Evolutionary conservation across 345 rosid species (phyloP), one percentile per base, ranked within the genome.

Genomic region (Eucalyptus curtisii): DNA sequence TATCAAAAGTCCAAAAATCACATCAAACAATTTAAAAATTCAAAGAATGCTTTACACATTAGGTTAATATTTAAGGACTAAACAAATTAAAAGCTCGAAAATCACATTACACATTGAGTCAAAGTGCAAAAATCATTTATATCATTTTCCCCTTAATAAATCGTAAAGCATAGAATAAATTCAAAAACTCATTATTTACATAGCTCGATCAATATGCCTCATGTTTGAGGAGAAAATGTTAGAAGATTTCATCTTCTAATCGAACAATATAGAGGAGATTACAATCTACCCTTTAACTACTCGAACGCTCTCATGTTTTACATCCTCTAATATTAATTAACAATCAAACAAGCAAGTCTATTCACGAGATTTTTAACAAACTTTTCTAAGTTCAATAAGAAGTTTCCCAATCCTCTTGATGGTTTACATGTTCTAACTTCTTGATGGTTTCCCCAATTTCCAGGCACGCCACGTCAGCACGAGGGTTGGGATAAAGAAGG

Each of bases 1-100:
- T 20, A 52, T 3, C 0, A 52, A 52, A 52, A 20, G 4, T 19
- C 10, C 57, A 19, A 52, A 50, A 50, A 17, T 2, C 22, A 50
- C 4, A 17, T 3, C 22, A 50, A 17, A 50, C 9, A 50, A 17
- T 17, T 1, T 17, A 50, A 3, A 50, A 17, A 50, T 17, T 50
- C 0, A 17, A 0, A 17, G 55, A 50, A 50, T 50, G 55, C 55
- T 0, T 50, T 50, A 17, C 55, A 50, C 22, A 50, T 50, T 50
- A 50, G 4, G 2, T 50, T 50, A 50, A 50, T 50, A 0, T 50
- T 50, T 50, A 50, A 50, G 9, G 22, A 17, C 22, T 50, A 50
- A 50, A 50, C 55, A 50, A 50, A 50, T 50, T 50, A 50, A 17
- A 50, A 50, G 0, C 0, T 50, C 9, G 0, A 50, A 50, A 50